Percentiles rank a stretch among this genome's conserved stretches.
These are phyloP conservation scores for Iberis pinnata DNA, from an alignment of 345 rosid species.

Conservation along the genomic window DNA sequence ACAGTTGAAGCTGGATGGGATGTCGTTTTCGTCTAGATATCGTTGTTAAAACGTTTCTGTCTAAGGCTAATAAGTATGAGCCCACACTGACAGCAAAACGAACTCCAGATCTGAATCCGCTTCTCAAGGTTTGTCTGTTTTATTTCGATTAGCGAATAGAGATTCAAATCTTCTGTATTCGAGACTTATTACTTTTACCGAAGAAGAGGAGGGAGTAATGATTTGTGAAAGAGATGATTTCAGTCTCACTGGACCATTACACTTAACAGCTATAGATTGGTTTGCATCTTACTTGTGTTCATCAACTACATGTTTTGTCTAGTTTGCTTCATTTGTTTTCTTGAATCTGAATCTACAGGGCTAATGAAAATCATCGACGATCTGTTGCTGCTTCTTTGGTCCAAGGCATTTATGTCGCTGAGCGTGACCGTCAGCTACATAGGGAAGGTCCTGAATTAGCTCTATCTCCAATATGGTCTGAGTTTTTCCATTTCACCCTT, in stretches of 20 bases:
- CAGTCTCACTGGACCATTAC: conserved; percentile 58
- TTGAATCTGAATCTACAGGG: conserved; percentile 36
- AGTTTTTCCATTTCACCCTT: conserved; percentile 59
- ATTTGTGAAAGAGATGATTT: conserved; percentile 64
- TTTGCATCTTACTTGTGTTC: conserved; percentile 25
- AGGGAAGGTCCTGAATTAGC: conserved; percentile 48
- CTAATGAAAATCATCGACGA: conserved; percentile 53
- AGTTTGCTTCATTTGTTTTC: background rate
- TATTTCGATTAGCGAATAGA: background rate
- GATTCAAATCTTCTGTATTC: no score
- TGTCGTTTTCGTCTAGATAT: no score
- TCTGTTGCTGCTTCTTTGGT: conserved; percentile 76
- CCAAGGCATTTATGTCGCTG: conserved; percentile 68
- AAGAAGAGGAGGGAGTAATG: conserved; percentile 28
- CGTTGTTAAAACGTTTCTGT: no score
- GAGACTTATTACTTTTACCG: no score
- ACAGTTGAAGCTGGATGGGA: no score
- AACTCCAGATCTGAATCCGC: conserved; percentile 21
- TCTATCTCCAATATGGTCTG: conserved; percentile 80
- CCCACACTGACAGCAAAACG: no score
- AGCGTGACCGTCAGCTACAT: conserved; percentile 79
- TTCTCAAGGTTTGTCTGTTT: conserved; percentile 14
- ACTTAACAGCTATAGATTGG: conserved; percentile 64
- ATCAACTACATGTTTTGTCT: background rate
- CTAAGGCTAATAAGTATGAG: no score